phyloP scores from a whole-genome alignment of 2,329 filamentous ascomycete genomes.

The Beauveria varroae region DNA sequence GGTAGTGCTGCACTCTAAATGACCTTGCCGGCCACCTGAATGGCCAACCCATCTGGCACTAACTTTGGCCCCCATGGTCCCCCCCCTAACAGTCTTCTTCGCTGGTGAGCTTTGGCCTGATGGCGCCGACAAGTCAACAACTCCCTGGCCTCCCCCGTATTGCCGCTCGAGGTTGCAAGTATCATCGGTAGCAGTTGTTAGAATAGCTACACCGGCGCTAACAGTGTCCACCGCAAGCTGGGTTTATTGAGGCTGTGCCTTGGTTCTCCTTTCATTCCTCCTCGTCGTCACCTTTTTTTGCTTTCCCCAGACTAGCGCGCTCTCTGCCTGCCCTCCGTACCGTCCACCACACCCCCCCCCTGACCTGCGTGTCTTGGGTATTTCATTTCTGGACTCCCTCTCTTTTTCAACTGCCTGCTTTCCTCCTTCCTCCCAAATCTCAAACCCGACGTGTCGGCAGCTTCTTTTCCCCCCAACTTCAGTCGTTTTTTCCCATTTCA shows the following conservation, averaged over 20 bases:
- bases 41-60: too few relatives aligned
- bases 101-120: too few relatives aligned
- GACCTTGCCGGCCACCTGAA: too few relatives aligned
- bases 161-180: background rate
- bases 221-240: background rate
- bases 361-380: background rate
- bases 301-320: background rate
- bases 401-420: conserved; percentile 14
- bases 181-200: background rate
- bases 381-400: conserved; percentile 5
- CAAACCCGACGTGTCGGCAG: conserved; percentile 13
- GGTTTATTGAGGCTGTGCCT: conserved; percentile 3
- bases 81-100: too few relatives aligned
- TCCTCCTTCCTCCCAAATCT: background rate
- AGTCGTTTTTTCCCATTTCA: conserved; percentile 15
- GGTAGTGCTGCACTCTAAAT: too few relatives aligned
- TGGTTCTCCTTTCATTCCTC: conserved; percentile 4
- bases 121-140: too few relatives aligned
- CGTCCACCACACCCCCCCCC: background rate
- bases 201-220: background rate
- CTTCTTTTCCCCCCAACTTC: conserved; percentile 9
- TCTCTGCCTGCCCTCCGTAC: background rate
- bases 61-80: too few relatives aligned
- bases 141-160: background rate
- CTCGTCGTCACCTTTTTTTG: background rate